phyloP scores from a whole-genome alignment of 2,329 filamentous ascomycete species.

The Ceratocystis colombiana region DNA sequence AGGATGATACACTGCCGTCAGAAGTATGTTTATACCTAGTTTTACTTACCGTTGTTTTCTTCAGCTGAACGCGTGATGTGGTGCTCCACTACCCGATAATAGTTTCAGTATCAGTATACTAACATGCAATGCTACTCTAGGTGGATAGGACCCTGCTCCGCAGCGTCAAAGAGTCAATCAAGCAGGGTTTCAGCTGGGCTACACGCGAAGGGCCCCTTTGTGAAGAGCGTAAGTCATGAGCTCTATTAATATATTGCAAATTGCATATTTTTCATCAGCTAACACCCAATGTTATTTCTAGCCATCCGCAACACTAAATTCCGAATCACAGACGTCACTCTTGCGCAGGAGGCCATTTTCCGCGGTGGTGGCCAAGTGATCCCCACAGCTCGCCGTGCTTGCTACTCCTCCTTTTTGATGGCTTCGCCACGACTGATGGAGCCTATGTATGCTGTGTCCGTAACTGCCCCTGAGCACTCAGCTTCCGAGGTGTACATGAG shows the following conservation, averaged over 20 bases:
- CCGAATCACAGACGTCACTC: slow-evolving; percentile 79
- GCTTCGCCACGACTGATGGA: slow-evolving; percentile 94
- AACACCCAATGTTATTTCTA: slow-evolving; percentile 32
- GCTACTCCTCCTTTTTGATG: slow-evolving; percentile 96
- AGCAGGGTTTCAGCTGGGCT: slow-evolving; percentile 95
- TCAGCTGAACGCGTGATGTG: too few species aligned
- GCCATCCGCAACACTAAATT: slow-evolving; percentile 97
- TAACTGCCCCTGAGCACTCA: slow-evolving; percentile 83
- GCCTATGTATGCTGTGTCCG: slow-evolving; percentile 82
- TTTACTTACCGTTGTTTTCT: background rate
- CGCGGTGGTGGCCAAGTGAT: slow-evolving; percentile 95
- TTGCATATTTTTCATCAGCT: background rate
- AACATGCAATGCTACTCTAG: slow-evolving; percentile 33
- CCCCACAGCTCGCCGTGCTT: slow-evolving; percentile 80
- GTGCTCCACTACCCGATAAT: background rate
- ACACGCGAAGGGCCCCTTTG: slow-evolving; percentile 90
- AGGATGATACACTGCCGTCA: slow-evolving; percentile 89
- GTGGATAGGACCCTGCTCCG: slow-evolving; percentile 86
- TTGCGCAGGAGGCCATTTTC: slow-evolving; percentile 86
- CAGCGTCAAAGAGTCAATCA: slow-evolving; percentile 81
- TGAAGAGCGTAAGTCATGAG: slow-evolving; percentile 70
- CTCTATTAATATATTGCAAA: slow-evolving; percentile 5
- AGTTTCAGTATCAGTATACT: slow-evolving; percentile 24
- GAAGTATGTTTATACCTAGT: slow-evolving; percentile 46
- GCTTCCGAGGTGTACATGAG: slow-evolving; percentile 87